Base-by-base conservation (phyloP, 768 basidiomycete species). In the Termitomyces sp. region DNA sequence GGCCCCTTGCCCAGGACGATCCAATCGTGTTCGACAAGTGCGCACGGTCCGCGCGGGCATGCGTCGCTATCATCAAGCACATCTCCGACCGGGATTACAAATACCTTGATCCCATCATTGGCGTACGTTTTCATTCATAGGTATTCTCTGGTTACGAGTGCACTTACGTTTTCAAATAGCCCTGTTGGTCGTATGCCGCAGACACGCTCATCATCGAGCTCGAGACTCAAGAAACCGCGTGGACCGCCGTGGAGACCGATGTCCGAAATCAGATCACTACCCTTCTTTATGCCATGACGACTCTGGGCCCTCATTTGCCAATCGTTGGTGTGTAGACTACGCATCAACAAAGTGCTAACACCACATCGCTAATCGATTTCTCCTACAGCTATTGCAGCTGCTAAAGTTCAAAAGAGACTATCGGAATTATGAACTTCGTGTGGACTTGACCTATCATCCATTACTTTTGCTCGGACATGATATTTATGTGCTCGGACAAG, bases 51-150 rank as follows among this genome's bases (percentile, higher is more conserved):
- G 85, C 88, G 19, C 78, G 82, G 52, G 73, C 81, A 35, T 80
- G 81, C 59, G 77, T 82, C 51, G 72, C 79, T 40, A 70, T 90
- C 64, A 78, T 85, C 65, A 84, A 84, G 63, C 80, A 82, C 58
- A 74, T 89, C 54, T 68, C 76, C 25, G 85, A 89, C 25, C 68
- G 77, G 61, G 88, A 90, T 63, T 86, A 81, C 59, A 77, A 80
- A 39, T 86, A 82, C 68, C 76, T 90, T n/a, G 89, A 91, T 71
- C 89, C 89, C 25, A 81, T 90, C 60, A 76, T 90, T 59, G 87
- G 85, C 51, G 88, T 90, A 73, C 61, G 86, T 71, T 21, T 27
- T 5, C 39, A 28, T 30, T 12, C 48, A 37, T 37, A 37, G 17
- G 34, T 32, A 59, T 42, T 43, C 55, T 9, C 44, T 41, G 37